These are phyloP conservation scores for Wickerhamomyces canadensis DNA, from an alignment of 805 yeast genomes.

Conservation along the genomic window DNA sequence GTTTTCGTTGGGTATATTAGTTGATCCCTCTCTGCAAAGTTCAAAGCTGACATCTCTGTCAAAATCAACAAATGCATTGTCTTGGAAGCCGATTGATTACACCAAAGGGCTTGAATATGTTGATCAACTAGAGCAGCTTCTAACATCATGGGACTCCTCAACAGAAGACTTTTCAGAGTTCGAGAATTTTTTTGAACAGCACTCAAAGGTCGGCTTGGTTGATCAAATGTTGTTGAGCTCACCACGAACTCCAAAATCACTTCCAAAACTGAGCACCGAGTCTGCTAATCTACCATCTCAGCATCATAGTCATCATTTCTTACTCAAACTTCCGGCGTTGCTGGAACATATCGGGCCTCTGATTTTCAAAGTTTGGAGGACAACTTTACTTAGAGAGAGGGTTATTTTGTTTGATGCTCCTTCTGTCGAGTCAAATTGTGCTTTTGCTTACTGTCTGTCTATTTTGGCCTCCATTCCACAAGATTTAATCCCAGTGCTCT, in stretches of 20 bases:
- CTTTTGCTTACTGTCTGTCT: conserved; percentile 53
- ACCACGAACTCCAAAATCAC: conserved; percentile 14
- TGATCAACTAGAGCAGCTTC: conserved; percentile 27
- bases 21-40: conserved; percentile 34
- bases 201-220: conserved; percentile 12
- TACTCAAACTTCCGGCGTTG: conserved; percentile 39
- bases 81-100: conserved; percentile 38
- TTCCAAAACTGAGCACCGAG: neutral
- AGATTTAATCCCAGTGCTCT: conserved; percentile 36
- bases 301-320: conserved; percentile 34
- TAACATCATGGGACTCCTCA: conserved; percentile 16
- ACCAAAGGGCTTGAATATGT: conserved; percentile 41
- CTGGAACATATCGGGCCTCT: conserved; percentile 57
- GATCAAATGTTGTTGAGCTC: conserved; percentile 9
- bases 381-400: conserved; percentile 51
- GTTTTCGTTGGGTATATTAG: conserved; percentile 60
- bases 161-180: conserved; percentile 18
- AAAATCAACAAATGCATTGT: conserved; percentile 2
- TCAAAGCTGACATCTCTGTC: conserved; percentile 12
- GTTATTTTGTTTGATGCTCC: conserved; percentile 40
- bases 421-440: conserved; percentile 35
- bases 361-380: conserved; percentile 58
- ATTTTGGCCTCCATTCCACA: conserved; percentile 60
- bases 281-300: conserved; percentile 1
- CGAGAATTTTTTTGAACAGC: conserved; percentile 19